Evolutionary conservation across 768 basidiomycete genomes (phyloP).

Genomic region (Mycena epipterygia): DNA sequence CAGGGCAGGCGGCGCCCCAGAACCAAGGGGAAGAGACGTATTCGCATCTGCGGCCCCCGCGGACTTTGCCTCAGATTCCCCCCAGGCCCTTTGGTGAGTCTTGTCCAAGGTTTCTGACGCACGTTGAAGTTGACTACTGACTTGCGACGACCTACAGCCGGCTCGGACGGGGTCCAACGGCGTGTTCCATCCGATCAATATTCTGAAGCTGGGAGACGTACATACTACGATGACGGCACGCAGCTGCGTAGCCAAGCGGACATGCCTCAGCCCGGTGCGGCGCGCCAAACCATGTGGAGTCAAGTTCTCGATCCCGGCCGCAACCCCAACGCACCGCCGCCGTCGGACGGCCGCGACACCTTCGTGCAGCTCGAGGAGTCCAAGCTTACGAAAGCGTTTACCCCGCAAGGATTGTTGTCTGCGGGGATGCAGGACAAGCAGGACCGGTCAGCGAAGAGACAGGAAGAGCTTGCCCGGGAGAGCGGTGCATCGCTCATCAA

Average conservation of each 20-base stretch:
- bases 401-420: conserved; percentile 93
- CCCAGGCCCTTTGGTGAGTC: conserved; percentile 59
- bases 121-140: conserved; percentile 23
- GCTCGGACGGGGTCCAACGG: conserved; percentile 59
- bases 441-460: conserved; percentile 94
- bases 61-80: conserved; percentile 78
- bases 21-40: conserved; percentile 49
- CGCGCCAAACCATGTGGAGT: conserved; percentile 88
- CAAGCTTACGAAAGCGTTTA: conserved; percentile 89
- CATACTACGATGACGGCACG: conserved; percentile 68
- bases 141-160: conserved; percentile 45
- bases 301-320: conserved; percentile 84
- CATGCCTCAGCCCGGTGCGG: conserved; percentile 63
- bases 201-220: conserved; percentile 63
- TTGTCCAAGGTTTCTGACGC: conserved; percentile 22
- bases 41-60: conserved; percentile 67
- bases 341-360: conserved; percentile 63
- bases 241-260: conserved; percentile 70
- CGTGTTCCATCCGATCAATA: conserved; percentile 65
- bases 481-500: conserved; percentile 93
- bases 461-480: conserved; percentile 95
- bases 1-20: conserved; percentile 44
- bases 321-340: conserved; percentile 57
- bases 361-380: conserved; percentile 82
- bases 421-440: conserved; percentile 96